Base-by-base conservation (phyloP, 176 grass and related monocot genomes). In the Avena insularis region DNA sequence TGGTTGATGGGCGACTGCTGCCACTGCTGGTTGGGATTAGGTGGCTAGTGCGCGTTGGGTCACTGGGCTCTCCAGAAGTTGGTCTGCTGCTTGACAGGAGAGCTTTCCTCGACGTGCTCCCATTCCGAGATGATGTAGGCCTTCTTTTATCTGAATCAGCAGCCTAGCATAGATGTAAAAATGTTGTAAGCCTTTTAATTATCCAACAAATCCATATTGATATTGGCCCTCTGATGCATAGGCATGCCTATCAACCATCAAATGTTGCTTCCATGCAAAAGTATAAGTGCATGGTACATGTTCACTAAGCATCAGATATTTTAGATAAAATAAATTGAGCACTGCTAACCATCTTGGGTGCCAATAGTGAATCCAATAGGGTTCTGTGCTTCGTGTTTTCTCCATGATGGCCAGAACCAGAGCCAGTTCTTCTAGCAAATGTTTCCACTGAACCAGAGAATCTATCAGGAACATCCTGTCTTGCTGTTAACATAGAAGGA, bases 381-480 rank as follows among this genome's bases (percentile, higher is more conserved):
- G 61, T 80, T 88, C 80, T 96, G 73, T 91, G 87, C 63, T 93
- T 93, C 50, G 87, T 71, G 58, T 90, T 67, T 82, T 96, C 94
- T 60, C 77, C 91, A 67, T 78, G 50, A 79, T 88, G 91, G 43
- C 90, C 89, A 83, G 94, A 91, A 89, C 83, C 90, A 38, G 89
- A 81, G 68, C 91, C 89, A 20, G 90, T 90, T 86, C 91, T 81
- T 87, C 89, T 91, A 50, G 82, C 61, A 86, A 96, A 88, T 46
- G 94, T 72, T 54, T 93, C 94, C 31, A 88, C 89, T 71, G 79
- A 56, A 83, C 82, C 79, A 16, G 79, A 81, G 36, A 90, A 88
- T 92, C 94, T 96, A 63, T 96, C 94, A 25, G 87, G 85, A 81
- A 82, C 78, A 81, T 96, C 94, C 82, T 91, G 91, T 76, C 89